Conservation (phyloP, 352 stramenopile genomes). For the Globisporangium yorkense region DNA sequence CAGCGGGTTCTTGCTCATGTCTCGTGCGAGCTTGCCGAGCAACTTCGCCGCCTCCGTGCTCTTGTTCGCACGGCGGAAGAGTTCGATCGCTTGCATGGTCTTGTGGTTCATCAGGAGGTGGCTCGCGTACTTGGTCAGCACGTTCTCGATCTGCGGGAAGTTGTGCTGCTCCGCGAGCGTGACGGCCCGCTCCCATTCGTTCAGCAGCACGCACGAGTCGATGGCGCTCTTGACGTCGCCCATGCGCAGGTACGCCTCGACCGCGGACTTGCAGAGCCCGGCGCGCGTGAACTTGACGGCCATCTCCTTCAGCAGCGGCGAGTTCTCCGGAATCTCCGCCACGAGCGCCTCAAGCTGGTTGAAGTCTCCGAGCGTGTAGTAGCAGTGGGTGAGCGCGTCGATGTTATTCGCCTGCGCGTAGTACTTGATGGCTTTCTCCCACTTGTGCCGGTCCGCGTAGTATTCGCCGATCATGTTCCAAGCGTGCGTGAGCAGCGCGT, state of each 20-base stretch:
- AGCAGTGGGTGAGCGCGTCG: constrained; percentile 78
- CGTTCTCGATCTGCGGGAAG: constrained; percentile 92
- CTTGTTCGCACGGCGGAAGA: constrained; percentile 91
- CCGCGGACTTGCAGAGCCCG: constrained; percentile 75
- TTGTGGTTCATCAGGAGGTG: constrained; percentile 85
- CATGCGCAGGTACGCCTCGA: constrained; percentile 85
- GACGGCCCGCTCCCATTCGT: constrained; percentile 91
- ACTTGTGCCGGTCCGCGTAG: constrained; percentile 89
- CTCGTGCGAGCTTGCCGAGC: constrained; percentile 81
- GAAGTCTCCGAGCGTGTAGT: constrained; percentile 89
- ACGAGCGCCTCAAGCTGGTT: constrained; percentile 83
- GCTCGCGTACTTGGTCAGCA: constrained; percentile 87
- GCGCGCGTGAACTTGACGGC: constrained; percentile 85
- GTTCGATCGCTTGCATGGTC: constrained; percentile 86
- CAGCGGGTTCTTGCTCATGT: constrained; percentile 78
- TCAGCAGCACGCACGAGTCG: constrained; percentile 90
- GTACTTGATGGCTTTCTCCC: constrained; percentile 91
- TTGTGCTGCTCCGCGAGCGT: constrained; percentile 88
- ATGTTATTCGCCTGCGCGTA: constrained; percentile 82
- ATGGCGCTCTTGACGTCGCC: constrained; percentile 91
- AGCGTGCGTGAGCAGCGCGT: constrained; percentile 73
- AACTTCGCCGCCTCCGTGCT: constrained; percentile 89
- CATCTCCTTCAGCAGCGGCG: constrained; percentile 78
- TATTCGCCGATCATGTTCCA: constrained; percentile 91
- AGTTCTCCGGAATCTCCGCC: constrained; percentile 76